Percentiles rank a stretch among this genome's conserved stretches.
These are phyloP conservation scores for Stemphylium beticola DNA, from an alignment of 2,329 filamentous ascomycete genomes.

Conservation along the genomic window DNA sequence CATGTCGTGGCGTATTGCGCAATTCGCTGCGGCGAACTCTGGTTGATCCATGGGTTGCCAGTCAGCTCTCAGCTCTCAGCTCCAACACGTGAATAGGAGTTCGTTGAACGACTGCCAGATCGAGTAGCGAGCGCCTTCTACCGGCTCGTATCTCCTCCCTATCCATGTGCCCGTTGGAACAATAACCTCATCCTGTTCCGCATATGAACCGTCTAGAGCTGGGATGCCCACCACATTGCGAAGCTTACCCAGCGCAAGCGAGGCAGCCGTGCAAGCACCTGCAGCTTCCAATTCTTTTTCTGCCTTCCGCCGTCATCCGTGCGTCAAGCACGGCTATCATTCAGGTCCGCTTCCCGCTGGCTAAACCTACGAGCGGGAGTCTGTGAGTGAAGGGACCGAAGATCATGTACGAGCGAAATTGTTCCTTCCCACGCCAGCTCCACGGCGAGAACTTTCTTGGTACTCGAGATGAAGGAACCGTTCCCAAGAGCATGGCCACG, in stretches of 20 bases:
- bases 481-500: constrained; percentile 20
- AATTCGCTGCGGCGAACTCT: constrained; percentile 20
- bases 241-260: constrained; percentile 32
- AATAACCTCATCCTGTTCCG: constrained; percentile 26
- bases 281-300: constrained; percentile 38
- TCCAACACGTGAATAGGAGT: too few species aligned
- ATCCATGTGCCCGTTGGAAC: constrained; percentile 36
- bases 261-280: constrained; percentile 32
- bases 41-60: constrained; percentile 6
- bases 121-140: constrained; percentile 29
- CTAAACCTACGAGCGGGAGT: constrained; percentile 44
- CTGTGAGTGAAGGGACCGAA: constrained; percentile 38
- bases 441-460: constrained; percentile 17
- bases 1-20: constrained; percentile 36
- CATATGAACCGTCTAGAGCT: constrained; percentile 25
- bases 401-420: constrained; percentile 41
- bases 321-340: constrained; percentile 30
- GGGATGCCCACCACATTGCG: constrained; percentile 27
- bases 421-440: constrained; percentile 16
- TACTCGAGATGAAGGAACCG: constrained; percentile 17
- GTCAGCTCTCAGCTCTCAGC: not conserved
- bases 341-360: constrained; percentile 43
- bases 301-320: constrained; percentile 43
- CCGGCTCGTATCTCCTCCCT: constrained; percentile 35
- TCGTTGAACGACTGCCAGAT: constrained; percentile 30